These are phyloP conservation scores for Tricholoma sp. DNA, from an alignment of 768 basidiomycete species.

Conservation along the genomic window DNA sequence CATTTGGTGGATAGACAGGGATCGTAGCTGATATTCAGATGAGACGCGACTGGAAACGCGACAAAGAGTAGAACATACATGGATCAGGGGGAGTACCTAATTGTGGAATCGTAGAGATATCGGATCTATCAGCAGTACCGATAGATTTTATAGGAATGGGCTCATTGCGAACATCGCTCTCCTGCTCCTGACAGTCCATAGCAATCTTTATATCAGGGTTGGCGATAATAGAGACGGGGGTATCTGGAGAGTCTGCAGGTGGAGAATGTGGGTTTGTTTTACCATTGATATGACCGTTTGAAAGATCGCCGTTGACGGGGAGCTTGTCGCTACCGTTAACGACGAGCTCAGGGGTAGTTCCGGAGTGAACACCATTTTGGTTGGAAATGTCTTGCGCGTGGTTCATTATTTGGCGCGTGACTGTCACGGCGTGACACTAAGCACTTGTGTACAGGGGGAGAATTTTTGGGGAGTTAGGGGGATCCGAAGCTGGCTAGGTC, in stretches of 20 bases:
- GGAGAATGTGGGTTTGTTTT: constrained; percentile 30
- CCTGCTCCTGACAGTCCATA: constrained; percentile 55
- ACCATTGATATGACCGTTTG: constrained; percentile 24
- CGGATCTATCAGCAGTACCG: constrained; percentile 31
- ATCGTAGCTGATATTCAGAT: constrained; percentile 35
- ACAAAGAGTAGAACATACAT: constrained; percentile 34
- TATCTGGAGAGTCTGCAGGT: constrained; percentile 50
- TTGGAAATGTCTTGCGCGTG: constrained; percentile 33
- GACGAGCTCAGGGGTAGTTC: constrained; percentile 16
- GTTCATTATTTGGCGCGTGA: constrained; percentile 69
- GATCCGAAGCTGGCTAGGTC: constrained; percentile 64
- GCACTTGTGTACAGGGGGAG: constrained; percentile 46
- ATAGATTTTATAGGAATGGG: constrained; percentile 45
- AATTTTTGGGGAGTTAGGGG: constrained; percentile 74
- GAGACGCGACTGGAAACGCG: constrained; percentile 15
- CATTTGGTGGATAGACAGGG: constrained; percentile 37
- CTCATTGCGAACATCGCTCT: constrained; percentile 65
- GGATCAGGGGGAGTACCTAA: constrained; percentile 41
- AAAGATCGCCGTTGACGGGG: constrained; percentile 7
- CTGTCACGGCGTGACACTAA: constrained; percentile 64
- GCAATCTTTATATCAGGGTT: constrained; percentile 58
- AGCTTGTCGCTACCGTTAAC: constrained; percentile 36
- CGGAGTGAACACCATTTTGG: constrained; percentile 34
- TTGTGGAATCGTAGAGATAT: constrained; percentile 42
- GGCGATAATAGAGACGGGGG: constrained; percentile 49